Conservation (phyloP, 2,329 filamentous ascomycete species). For the Fusarium sublunatum region DNA sequence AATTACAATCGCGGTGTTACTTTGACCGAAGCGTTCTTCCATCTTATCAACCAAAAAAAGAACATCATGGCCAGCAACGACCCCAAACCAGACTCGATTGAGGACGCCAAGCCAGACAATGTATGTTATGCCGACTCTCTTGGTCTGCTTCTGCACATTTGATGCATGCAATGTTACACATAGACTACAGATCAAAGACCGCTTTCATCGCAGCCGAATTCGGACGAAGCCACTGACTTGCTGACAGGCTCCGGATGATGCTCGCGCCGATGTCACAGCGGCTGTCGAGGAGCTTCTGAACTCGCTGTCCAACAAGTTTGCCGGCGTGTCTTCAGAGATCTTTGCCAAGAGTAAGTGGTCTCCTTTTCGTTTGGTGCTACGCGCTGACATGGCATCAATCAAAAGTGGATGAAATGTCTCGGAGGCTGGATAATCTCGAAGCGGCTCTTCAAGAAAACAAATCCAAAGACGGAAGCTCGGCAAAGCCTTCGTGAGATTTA, state of each 20-base stretch:
- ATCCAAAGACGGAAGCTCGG: conserved; percentile 54
- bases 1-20: not conserved
- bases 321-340: conserved; percentile 84
- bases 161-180: conserved; percentile 14
- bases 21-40: conserved; percentile 1
- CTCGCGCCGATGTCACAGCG: conserved; percentile 73
- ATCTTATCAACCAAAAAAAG: not conserved
- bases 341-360: conserved; percentile 81
- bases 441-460: conserved; percentile 72
- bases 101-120: conserved; percentile 48
- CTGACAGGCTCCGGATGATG: conserved; percentile 57
- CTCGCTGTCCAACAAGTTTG: conserved; percentile 86
- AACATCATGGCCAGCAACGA: conserved; percentile 54
- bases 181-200: not conserved
- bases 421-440: conserved; percentile 85
- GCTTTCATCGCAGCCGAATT: not conserved
- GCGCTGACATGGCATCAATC: conserved; percentile 28
- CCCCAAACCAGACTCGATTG: conserved; percentile 46
- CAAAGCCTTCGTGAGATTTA: conserved; percentile 48
- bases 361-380: not conserved
- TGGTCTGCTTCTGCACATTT: not conserved
- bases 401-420: conserved; percentile 93
- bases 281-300: conserved; percentile 90
- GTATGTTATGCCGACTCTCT: conserved; percentile 47
- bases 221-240: conserved; percentile 31